Evolutionary conservation across 352 stramenopile genomes (phyloP).

Genomic region (Peronospora belbahrii): DNA sequence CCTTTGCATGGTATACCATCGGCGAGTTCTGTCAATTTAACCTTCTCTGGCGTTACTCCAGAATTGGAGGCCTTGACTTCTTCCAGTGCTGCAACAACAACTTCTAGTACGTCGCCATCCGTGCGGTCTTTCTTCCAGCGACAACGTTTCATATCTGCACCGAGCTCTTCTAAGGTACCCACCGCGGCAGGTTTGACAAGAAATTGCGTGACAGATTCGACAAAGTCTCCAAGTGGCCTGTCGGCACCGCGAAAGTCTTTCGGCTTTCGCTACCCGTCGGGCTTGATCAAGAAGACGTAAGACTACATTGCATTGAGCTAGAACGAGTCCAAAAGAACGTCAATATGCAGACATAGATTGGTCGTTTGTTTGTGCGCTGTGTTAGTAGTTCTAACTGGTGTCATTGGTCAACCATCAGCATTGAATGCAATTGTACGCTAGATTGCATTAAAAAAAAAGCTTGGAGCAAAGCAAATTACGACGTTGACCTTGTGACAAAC

Average conservation of each 20-base stretch:
- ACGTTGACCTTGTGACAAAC: not conserved
- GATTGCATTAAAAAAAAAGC: not conserved
- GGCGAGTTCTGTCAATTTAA: not conserved
- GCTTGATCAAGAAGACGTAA: slow-evolving; percentile 4
- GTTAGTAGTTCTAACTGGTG: not conserved
- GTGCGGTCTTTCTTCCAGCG: slow-evolving; percentile 7
- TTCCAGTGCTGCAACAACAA: not conserved
- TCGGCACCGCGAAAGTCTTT: slow-evolving; percentile 15
- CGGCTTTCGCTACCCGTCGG: slow-evolving; percentile 17
- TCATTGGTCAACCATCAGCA: not conserved
- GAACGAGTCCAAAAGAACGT: not conserved
- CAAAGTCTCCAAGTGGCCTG: slow-evolving; percentile 14
- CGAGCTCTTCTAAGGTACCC: slow-evolving; percentile 2
- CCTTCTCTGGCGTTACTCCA: slow-evolving; percentile 2
- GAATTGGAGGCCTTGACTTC: not conserved
- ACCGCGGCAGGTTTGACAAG: not conserved
- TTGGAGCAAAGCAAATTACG: not conserved
- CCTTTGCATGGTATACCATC: not conserved
- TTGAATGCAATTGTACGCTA: not conserved
- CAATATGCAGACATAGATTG: not conserved
- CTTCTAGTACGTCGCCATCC: slow-evolving; percentile 1
- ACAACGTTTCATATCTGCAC: slow-evolving; percentile 3
- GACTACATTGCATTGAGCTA: not conserved
- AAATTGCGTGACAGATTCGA: slow-evolving; percentile 3
- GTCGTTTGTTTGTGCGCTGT: not conserved